Percentiles rank a stretch among this genome's conserved stretches.
Conservation (phyloP, 2,329 filamentous ascomycete genomes). For the Penicillium sp. region DNA sequence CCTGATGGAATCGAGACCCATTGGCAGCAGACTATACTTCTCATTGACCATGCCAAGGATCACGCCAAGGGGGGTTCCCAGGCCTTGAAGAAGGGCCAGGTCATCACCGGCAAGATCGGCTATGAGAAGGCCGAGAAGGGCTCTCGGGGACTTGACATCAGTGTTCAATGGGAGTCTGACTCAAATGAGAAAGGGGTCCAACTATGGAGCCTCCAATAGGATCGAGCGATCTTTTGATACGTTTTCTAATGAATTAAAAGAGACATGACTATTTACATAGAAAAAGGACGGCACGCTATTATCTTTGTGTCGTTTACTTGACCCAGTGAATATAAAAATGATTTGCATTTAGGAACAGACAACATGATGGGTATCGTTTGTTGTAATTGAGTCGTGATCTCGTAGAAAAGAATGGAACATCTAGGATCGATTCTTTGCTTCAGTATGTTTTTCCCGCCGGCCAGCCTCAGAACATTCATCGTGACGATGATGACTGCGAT, state of each 20-base stretch:
- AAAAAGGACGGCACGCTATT: not conserved
- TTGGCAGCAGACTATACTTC: slow-evolving; percentile 75
- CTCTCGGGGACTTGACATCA: slow-evolving; percentile 59
- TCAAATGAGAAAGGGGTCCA: slow-evolving; percentile 36
- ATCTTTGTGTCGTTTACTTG: not conserved
- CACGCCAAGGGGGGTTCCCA: slow-evolving; percentile 24
- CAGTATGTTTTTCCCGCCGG: slow-evolving; percentile 6
- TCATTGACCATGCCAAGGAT: slow-evolving; percentile 54
- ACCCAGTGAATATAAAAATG: not conserved
- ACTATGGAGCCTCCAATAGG: slow-evolving; percentile 36
- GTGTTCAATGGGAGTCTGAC: slow-evolving; percentile 52
- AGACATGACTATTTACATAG: slow-evolving; percentile 5
- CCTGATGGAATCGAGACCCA: slow-evolving; percentile 70
- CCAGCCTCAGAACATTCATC: slow-evolving; percentile 7
- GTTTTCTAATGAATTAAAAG: slow-evolving; percentile 9
- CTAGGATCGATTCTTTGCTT: not conserved
- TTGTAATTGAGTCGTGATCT: not conserved
- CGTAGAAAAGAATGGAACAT: not conserved
- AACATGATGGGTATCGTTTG: not conserved
- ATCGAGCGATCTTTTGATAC: slow-evolving; percentile 3
- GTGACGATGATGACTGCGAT: slow-evolving; percentile 15
- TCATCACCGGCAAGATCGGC: slow-evolving; percentile 57
- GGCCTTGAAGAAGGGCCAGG: slow-evolving; percentile 47
- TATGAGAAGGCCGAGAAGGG: slow-evolving; percentile 63
- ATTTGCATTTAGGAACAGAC: not conserved